Conservation (phyloP, 176 grass and related monocot genomes). For the Microstegium vimineum region DNA sequence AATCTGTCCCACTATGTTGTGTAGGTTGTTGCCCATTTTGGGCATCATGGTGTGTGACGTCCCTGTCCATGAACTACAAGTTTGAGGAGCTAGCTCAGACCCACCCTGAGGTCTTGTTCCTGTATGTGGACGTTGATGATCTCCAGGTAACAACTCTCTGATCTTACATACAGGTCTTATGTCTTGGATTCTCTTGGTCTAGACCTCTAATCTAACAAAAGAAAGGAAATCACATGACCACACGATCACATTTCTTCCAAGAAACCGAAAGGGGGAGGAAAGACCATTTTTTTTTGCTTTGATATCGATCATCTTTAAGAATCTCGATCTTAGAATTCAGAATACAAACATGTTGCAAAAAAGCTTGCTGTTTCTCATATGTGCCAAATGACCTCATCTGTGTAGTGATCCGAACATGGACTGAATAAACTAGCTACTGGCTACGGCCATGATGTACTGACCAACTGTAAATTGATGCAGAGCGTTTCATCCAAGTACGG, state of each 20-base stretch:
- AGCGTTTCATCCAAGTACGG: conserved; percentile 69
- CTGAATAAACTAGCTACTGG: neutral
- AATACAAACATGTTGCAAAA: neutral
- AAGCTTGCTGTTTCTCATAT: neutral
- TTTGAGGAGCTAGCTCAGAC: conserved; percentile 84
- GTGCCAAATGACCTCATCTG: neutral
- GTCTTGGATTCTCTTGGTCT: neutral
- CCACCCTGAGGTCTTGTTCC: conserved; percentile 64
- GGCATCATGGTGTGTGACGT: conserved; percentile 94
- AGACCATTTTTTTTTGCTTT: neutral
- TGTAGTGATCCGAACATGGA: neutral
- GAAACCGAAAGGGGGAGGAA: neutral
- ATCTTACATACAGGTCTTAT: neutral
- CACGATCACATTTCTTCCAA: neutral
- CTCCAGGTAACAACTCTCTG: conserved; percentile 45
- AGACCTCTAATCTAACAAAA: neutral
- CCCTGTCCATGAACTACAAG: conserved; percentile 87
- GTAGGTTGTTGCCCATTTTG: conserved; percentile 80
- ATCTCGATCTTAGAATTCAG: neutral
- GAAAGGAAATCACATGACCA: neutral
- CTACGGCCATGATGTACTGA: too few species aligned
- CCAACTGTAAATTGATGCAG: conserved; percentile 18
- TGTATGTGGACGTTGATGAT: conserved; percentile 89
- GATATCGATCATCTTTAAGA: neutral
- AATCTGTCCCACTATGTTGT: neutral